Base-by-base conservation (phyloP, 768 basidiomycete species). In the Tulasnella sp. region DNA sequence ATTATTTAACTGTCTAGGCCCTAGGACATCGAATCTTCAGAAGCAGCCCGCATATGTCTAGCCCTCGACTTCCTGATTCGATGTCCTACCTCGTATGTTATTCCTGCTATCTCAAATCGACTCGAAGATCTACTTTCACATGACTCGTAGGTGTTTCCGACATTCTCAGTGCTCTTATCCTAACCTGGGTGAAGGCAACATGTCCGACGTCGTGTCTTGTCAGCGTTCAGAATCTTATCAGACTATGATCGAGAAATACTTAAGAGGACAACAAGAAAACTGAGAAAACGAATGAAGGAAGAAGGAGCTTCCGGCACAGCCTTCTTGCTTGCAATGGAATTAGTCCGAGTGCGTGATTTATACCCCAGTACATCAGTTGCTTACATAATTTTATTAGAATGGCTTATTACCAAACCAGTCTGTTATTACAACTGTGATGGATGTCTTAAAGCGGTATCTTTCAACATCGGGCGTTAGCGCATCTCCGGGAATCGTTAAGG, bases 71-170 rank as follows among this genome's bases (percentile, higher is more conserved):
- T 72, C 41, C 69, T 89, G 37, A 77, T 80, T 50, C 68, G 72
- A 40, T 70, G 68, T 15, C 73, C 79, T 2, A 78, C 71, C 12
- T 73, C 76, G 58, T 79, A 84, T 54, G 72, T 83, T 44, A 72
- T 86, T 49, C 86, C 87, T 10, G 87, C 87, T 1, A 72, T 89
- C 4, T 78, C 82, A 59, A 65, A 71, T 19, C 77, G 76, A 44
- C 63, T 90, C 5, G 70, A 73, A 32, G 72, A 78, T 50, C 69
- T 90, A 9, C 69, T 88, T 16, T 76, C 74, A 29, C 81, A 87
- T 61, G 72, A 74, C 57, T 79, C 80, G 87, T 89, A 70, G 76
- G 84, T 76, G 65, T 61, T 64, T 70, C 62, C 61, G 1, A n/a
- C 20, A 35, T 2, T 4, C 9, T 43, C 24, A 22, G 7, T 45